Conservation (phyloP, 805 yeast genomes). For the Kluyveromyces wickerhamii region DNA sequence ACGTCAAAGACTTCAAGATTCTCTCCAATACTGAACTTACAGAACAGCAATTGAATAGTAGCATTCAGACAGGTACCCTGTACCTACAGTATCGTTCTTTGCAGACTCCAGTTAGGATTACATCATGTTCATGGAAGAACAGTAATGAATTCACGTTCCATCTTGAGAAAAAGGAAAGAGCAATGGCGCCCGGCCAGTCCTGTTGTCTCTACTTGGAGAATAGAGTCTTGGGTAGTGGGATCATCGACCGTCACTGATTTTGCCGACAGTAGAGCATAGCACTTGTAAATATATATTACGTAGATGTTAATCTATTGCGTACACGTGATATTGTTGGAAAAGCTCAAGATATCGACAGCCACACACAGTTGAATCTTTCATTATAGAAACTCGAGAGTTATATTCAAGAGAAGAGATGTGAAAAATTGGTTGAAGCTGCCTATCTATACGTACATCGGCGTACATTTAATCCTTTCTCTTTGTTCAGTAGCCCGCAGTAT, state of each 20-base stretch:
- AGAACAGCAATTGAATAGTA: conserved; percentile 3
- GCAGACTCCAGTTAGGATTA: conserved; percentile 46
- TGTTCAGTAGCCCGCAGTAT: too few relatives aligned
- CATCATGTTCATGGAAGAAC: conserved; percentile 13
- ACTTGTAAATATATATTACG: too few relatives aligned
- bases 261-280: too few relatives aligned
- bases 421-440: too few relatives aligned
- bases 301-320: too few relatives aligned
- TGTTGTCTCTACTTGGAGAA: conserved; percentile 64
- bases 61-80: conserved; percentile 18
- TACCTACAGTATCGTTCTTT: conserved; percentile 66
- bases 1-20: conserved; percentile 32
- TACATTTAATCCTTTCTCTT: too few relatives aligned
- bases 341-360: too few relatives aligned
- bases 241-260: conserved; percentile 12
- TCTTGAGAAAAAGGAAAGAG: conserved; percentile 45
- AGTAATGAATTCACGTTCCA: conserved; percentile 25
- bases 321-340: too few relatives aligned
- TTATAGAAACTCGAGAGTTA: too few relatives aligned
- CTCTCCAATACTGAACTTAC: conserved; percentile 4
- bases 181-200: conserved; percentile 87
- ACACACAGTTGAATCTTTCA: too few relatives aligned
- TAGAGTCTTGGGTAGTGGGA: conserved; percentile 60
- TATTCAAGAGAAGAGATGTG: too few relatives aligned
- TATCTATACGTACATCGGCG: too few relatives aligned